Evolutionary conservation across 164 flowering plant genomes (phyloP).

Genomic region (Cinnamomum micranthum): DNA sequence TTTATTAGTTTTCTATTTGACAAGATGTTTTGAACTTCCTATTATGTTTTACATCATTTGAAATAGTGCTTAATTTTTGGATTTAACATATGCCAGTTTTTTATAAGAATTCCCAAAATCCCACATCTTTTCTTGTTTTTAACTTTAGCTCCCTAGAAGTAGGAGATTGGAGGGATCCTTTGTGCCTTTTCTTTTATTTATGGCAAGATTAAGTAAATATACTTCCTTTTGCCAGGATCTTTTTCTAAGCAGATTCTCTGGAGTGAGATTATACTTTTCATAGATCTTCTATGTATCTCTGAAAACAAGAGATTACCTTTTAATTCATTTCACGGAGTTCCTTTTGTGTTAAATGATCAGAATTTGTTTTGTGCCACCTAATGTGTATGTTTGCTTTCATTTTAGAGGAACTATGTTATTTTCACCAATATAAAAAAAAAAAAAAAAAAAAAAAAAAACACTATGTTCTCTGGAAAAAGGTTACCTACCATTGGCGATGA

Average conservation of each 20-base stretch:
- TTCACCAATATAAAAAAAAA: too few species aligned
- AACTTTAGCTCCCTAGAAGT: not conserved
- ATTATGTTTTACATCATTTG: not conserved
- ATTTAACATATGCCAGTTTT: not conserved
- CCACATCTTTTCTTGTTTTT: not conserved
- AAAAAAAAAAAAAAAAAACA: too few species aligned
- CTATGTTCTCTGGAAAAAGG: too few species aligned
- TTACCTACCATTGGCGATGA: too few species aligned
- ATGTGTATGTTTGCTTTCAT: too few species aligned
- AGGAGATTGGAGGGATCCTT: not conserved
- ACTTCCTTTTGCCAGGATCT: not conserved
- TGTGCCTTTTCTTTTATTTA: too few species aligned
- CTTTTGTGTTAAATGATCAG: not conserved
- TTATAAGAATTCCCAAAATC: not conserved
- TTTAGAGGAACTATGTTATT: too few species aligned
- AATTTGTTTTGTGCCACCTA: too few species aligned
- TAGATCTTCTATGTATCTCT: too few species aligned
- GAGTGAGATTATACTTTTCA: too few species aligned
- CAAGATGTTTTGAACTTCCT: not conserved
- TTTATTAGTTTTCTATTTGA: conserved; percentile 7
- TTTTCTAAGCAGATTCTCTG: not conserved
- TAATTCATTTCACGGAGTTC: not conserved
- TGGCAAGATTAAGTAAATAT: not conserved
- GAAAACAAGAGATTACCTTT: too few species aligned
- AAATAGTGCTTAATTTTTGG: not conserved